Evolutionary conservation across 2,329 filamentous ascomycete genomes (phyloP), one percentile per base, ranked within the genome.

Genomic region (Alternaria longipes): DNA sequence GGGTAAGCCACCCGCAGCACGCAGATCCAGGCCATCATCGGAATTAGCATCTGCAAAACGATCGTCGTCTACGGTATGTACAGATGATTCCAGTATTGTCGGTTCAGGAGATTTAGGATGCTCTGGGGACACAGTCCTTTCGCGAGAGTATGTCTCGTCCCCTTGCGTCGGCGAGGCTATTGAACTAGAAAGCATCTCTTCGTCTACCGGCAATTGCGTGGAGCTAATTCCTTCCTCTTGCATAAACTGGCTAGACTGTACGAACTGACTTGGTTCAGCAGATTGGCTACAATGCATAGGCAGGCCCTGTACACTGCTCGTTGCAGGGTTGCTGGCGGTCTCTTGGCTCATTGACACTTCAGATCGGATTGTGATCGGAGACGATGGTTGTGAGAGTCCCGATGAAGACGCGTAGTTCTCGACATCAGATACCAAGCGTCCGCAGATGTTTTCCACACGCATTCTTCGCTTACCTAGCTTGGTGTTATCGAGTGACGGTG

Each of bases 391-490:
- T 2, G 87, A 85, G 4, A 86, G 86, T 42, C 83, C 84, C 11
- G 85, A 84, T 40, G 90, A 76, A 9, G 83, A 84, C 4, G 88
- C 86, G 59, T 91, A 91, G 40, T 88, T 84, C 47, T 87, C 88
- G 18, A 88, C 86, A 67, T 92, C 89, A 3, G 89, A 90, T 41
- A 91, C 87, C 28, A 92, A 76, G 65, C 85, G 86, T 14, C 88
- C 89, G 22, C 86, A 85, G 32, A 92, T 85, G 52, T 86, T 86
- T 16, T 85, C 84, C n/a, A 92, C 79, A 16, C 83, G 85, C 50
- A 92, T 81, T 59, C 88, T 86, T 24, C 89, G 84, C 74, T 91
- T 91, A 22, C 89, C 89, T 60, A 89, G 82, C 73, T 86, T 90
- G 24, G 83, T 83, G 11, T 64, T 24, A 8, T 59, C 58, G 54